Evolutionary conservation across 2,329 filamentous ascomycete species (phyloP).

Genomic region (Coniochaeta hoffmannii): DNA sequence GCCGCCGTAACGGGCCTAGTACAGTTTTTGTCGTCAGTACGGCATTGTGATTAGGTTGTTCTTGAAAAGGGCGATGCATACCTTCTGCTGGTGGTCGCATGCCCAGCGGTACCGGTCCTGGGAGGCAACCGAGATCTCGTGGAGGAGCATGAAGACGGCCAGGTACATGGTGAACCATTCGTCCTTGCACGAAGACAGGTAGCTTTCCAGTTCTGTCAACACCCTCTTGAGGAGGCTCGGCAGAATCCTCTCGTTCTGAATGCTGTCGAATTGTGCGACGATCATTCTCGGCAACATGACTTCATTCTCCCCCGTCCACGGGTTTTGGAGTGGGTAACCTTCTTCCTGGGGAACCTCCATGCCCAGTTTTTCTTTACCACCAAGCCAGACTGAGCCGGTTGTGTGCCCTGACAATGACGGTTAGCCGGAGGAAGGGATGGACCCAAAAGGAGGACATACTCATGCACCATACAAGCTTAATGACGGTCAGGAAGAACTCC

Average conservation of each 20-base stretch:
- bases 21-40: conserved; percentile 7
- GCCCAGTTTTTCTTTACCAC: conserved; percentile 30
- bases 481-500: conserved; percentile 23
- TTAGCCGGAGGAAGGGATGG: not conserved
- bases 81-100: conserved; percentile 23
- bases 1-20: conserved; percentile 10
- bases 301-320: conserved; percentile 12
- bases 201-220: conserved; percentile 24
- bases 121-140: conserved; percentile 31
- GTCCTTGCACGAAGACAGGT: conserved; percentile 24
- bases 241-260: conserved; percentile 29
- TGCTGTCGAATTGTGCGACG: conserved; percentile 36
- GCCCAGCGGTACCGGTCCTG: conserved; percentile 35
- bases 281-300: conserved; percentile 36
- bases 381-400: conserved; percentile 34
- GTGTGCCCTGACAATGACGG: conserved; percentile 29
- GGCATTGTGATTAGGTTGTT: no score
- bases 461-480: not conserved
- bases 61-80: conserved; percentile 2
- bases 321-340: conserved; percentile 23
- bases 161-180: conserved; percentile 30
- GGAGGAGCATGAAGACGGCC: conserved; percentile 33
- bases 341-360: conserved; percentile 28
- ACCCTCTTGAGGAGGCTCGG: conserved; percentile 24
- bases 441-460: not conserved